Percentiles rank a stretch among this genome's conserved stretches.
Conservation (phyloP, 2,329 filamentous ascomycete species). For the Chrysoporthe puriensis region DNA sequence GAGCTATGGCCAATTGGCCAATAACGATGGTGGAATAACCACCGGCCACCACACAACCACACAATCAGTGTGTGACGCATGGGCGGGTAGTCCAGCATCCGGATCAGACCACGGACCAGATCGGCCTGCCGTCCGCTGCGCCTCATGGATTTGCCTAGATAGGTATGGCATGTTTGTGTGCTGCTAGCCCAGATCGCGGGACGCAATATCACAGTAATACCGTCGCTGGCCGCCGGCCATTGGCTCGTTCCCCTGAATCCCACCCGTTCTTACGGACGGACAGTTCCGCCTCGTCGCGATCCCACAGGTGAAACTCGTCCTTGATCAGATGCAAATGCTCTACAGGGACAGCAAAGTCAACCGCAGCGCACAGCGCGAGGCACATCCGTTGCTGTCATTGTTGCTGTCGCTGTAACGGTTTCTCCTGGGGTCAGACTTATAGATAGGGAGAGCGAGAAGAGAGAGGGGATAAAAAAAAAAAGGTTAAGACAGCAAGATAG, state of each 20-base stretch:
- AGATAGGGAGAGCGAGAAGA: too few relatives aligned
- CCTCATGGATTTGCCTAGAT: background rate
- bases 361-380: background rate
- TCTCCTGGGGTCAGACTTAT: too few relatives aligned
- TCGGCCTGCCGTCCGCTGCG: background rate
- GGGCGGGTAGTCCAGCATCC: constrained; percentile 11
- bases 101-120: constrained; percentile 3
- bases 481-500: background rate
- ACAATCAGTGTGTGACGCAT: background rate
- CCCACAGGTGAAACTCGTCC: background rate
- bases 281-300: background rate
- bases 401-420: too few relatives aligned
- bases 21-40: background rate
- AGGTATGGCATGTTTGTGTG: background rate
- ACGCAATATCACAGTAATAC: background rate
- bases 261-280: background rate
- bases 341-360: background rate
- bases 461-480: too few relatives aligned
- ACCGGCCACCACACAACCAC: background rate
- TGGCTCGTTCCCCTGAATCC: constrained; percentile 14
- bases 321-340: too few relatives aligned
- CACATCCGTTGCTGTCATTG: background rate
- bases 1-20: constrained; percentile 8
- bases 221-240: background rate
- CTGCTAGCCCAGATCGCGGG: background rate